These are phyloP conservation scores for Singerocomus inundabilis DNA, from an alignment of 1,284 basidiomycete species.

Conservation along the genomic window DNA sequence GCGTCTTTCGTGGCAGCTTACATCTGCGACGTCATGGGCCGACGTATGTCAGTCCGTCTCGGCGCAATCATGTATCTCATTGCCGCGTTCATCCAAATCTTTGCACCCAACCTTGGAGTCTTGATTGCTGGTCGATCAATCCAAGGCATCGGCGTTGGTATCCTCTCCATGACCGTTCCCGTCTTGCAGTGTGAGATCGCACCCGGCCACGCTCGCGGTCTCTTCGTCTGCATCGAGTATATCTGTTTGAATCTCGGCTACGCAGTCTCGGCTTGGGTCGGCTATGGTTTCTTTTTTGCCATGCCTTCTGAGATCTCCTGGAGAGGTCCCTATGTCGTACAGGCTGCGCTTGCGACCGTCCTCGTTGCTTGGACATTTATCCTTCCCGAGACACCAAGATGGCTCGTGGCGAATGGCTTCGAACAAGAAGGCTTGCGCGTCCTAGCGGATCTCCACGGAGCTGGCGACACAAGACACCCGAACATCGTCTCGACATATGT, in stretches of 20 bases:
- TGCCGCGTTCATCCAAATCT: conserved; percentile 47
- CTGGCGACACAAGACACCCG: conserved; percentile 41
- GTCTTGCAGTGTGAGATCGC: conserved; percentile 56
- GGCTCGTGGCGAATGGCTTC: conserved; percentile 52
- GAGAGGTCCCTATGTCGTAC: conserved; percentile 54
- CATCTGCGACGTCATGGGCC: conserved; percentile 47
- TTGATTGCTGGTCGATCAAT: conserved; percentile 49
- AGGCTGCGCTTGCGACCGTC: conserved; percentile 44
- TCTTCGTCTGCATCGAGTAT: conserved; percentile 53
- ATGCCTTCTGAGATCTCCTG: conserved; percentile 51
- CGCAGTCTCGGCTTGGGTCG: conserved; percentile 50
- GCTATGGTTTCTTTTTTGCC: conserved; percentile 50
- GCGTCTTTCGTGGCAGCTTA: conserved; percentile 48
- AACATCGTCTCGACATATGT: conserved; percentile 40
- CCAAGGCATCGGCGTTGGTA: conserved; percentile 48
- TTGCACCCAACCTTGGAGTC: conserved; percentile 41
- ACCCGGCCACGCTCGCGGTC: conserved; percentile 49
- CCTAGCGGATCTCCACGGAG: conserved; percentile 50
- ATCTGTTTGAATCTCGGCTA: conserved; percentile 52
- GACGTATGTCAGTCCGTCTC: conserved; percentile 48
- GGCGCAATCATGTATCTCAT: conserved; percentile 49
- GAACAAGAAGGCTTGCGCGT: conserved; percentile 42
- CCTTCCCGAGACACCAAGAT: conserved; percentile 55
- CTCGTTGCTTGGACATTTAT: conserved; percentile 47
- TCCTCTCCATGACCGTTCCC: conserved; percentile 54